Evolutionary conservation across 306 rosid genomes (phyloP).

Genomic region (Vachellia pachyceras): DNA sequence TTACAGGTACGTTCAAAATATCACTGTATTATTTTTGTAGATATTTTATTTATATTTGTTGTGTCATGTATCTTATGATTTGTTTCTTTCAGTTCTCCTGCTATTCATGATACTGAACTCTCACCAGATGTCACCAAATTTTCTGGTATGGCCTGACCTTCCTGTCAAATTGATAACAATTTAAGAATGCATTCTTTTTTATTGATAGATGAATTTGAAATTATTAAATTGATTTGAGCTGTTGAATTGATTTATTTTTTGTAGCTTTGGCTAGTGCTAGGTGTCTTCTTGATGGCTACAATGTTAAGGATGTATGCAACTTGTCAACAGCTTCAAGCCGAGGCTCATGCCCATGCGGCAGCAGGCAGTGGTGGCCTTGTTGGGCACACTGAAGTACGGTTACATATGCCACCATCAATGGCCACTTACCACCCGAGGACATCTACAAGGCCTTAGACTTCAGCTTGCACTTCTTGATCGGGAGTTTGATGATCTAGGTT

Average conservation of each 20-base stretch:
- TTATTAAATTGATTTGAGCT: slow-evolving; percentile 19
- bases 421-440: slow-evolving; percentile 90
- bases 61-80: slow-evolving; percentile 16
- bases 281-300: slow-evolving; percentile 97
- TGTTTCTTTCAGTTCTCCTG: slow-evolving; percentile 71
- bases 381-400: slow-evolving; percentile 83
- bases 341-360: slow-evolving; percentile 93
- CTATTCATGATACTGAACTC: slow-evolving; percentile 91
- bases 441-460: slow-evolving; percentile 93
- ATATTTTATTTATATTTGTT: neutral
- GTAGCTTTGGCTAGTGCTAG: slow-evolving; percentile 95
- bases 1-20: slow-evolving; percentile 66
- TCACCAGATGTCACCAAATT: slow-evolving; percentile 95
- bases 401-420: slow-evolving; percentile 92
- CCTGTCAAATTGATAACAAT: neutral
- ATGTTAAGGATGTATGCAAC: slow-evolving; percentile 96
- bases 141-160: slow-evolving; percentile 67
- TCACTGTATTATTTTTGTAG: slow-evolving; percentile 15
- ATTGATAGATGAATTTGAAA: neutral
- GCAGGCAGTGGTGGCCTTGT: slow-evolving; percentile 92
- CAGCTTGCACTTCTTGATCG: slow-evolving; percentile 98
- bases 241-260: slow-evolving; percentile 28
- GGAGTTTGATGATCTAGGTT: slow-evolving; percentile 95
- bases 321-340: slow-evolving; percentile 97
- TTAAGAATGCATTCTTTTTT: slow-evolving; percentile 3